These are phyloP conservation scores for Fraxinus latifolia DNA, from an alignment of 305 asterid genomes.

Conservation along the genomic window DNA sequence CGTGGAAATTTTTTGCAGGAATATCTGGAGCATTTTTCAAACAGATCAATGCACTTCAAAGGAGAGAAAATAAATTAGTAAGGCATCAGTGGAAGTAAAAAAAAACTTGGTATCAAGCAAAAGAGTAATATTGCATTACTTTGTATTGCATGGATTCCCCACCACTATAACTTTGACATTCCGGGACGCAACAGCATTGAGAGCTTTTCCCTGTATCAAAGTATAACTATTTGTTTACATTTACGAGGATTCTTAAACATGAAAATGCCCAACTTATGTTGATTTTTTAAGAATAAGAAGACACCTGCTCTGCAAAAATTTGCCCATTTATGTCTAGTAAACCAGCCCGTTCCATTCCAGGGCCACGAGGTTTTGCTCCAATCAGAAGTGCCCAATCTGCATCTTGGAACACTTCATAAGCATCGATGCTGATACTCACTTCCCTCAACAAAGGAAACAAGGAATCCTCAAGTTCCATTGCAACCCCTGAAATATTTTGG, in stretches of 20 bases:
- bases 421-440: slow-evolving; percentile 88
- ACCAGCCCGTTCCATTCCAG: slow-evolving; percentile 95
- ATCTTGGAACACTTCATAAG: slow-evolving; percentile 90
- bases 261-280: neutral
- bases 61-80: slow-evolving; percentile 35
- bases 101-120: neutral
- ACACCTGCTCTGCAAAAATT: slow-evolving; percentile 84
- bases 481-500: slow-evolving; percentile 62
- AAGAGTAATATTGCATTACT: slow-evolving; percentile 41
- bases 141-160: slow-evolving; percentile 98
- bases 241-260: neutral
- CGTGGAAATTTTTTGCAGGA: slow-evolving; percentile 91
- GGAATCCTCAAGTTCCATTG: slow-evolving; percentile 99
- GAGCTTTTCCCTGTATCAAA: slow-evolving; percentile 80
- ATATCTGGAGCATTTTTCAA: slow-evolving; percentile 93
- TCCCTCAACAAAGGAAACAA: slow-evolving; percentile 88
- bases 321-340: slow-evolving; percentile 89
- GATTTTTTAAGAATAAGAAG: neutral
- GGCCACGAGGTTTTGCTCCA: slow-evolving; percentile 99
- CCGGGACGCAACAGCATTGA: slow-evolving; percentile 90
- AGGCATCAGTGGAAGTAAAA: slow-evolving; percentile 1
- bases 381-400: slow-evolving; percentile 98
- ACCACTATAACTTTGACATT: slow-evolving; percentile 89
- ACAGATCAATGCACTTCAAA: slow-evolving; percentile 91
- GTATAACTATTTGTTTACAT: neutral